Percentiles rank a stretch among this genome's conserved stretches.
Conservation (phyloP, 164 flowering plant species). For the Dillenia turbinata region DNA sequence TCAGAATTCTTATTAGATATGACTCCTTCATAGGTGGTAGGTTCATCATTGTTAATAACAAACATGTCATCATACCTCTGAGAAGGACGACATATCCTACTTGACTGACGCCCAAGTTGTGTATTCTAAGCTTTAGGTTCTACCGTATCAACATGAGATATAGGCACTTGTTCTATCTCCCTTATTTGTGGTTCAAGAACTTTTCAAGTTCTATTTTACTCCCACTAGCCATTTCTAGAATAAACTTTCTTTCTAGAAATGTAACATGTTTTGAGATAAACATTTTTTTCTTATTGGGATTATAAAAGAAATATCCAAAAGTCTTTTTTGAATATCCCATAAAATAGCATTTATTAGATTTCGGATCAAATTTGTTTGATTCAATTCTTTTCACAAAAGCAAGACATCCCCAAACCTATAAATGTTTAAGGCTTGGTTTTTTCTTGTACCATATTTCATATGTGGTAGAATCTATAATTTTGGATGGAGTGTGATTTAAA, state of each 20-base stretch:
- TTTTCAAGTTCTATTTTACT: constrained; percentile 3
- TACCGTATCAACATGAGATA: background rate
- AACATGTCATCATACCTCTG: background rate
- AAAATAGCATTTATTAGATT: constrained; percentile 1
- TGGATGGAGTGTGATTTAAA: background rate
- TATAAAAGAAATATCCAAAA: no score
- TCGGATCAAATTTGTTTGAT: background rate
- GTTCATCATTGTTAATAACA: background rate
- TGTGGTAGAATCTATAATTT: background rate
- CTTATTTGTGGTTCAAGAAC: background rate
- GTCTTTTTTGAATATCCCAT: constrained; percentile 5
- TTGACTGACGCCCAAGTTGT: background rate
- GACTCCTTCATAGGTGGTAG: no score
- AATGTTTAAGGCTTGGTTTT: background rate
- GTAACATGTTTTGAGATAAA: background rate
- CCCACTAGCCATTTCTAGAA: background rate
- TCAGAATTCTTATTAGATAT: background rate
- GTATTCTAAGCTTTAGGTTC: background rate
- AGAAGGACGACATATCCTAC: background rate
- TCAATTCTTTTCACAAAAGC: background rate
- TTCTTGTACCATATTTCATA: background rate
- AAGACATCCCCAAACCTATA: constrained; percentile 1
- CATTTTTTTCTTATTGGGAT: background rate
- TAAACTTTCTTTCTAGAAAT: background rate
- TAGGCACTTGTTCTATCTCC: background rate